Percentiles rank a stretch among this genome's conserved stretches.
Conservation (phyloP, 169 alveolate species). For the Plasmodium berghei region DNA sequence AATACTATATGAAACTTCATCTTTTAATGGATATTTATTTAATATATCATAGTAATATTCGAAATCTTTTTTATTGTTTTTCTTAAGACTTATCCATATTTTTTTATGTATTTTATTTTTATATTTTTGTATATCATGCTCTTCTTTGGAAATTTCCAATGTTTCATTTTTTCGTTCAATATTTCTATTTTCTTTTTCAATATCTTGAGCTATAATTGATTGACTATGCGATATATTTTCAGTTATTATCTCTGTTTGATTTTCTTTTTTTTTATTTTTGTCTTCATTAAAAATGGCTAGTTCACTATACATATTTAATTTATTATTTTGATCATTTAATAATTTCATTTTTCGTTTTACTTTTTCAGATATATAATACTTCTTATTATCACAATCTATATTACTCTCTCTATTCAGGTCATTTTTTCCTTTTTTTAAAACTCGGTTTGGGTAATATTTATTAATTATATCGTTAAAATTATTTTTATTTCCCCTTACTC, state of each 20-base stretch:
- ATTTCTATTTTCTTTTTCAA: neutral
- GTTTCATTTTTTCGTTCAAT: neutral
- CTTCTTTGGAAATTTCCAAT: conserved; percentile 53
- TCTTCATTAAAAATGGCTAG: neutral
- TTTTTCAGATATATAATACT: neutral
- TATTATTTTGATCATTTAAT: neutral
- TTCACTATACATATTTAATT: neutral
- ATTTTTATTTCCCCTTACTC: conserved; percentile 35
- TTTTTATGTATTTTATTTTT: conserved; percentile 58
- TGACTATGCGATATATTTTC: neutral
- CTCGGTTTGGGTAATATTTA: conserved; percentile 44
- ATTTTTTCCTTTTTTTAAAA: conserved; percentile 10
- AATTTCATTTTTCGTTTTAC: neutral
- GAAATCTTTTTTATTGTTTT: conserved; percentile 50
- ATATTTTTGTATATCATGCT: conserved; percentile 51
- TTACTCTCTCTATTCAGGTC: no score
- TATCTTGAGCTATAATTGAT: neutral
- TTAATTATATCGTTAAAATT: conserved; percentile 64
- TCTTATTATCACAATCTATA: no score
- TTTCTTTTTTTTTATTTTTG: neutral
- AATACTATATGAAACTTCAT: conserved; percentile 65
- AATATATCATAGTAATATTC: conserved; percentile 15
- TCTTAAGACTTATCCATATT: conserved; percentile 41
- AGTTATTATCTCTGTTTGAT: neutral
- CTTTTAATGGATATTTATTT: conserved; percentile 40